These are phyloP conservation scores for Leccinum ochraceum DNA, from an alignment of 768 basidiomycete genomes.

Conservation along the genomic window DNA sequence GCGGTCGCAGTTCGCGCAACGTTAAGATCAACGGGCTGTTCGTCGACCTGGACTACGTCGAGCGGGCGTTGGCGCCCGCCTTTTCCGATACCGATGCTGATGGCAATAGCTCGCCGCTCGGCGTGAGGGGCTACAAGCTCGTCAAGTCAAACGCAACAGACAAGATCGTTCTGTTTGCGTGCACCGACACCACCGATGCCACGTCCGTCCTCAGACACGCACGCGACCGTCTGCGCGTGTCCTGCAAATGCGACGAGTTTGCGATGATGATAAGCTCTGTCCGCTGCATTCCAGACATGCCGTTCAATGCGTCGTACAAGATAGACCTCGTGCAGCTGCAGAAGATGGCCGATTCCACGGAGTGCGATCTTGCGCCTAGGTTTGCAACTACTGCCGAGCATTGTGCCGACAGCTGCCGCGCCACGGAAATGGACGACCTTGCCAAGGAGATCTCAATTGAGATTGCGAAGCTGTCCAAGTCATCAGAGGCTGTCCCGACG, in stretches of 20 bases:
- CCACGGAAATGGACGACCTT: constrained; percentile 16
- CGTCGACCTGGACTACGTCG: constrained; percentile 30
- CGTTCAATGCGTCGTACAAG: constrained; percentile 35
- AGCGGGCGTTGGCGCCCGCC: constrained; percentile 28
- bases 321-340: constrained; percentile 31
- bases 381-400: constrained; percentile 13
- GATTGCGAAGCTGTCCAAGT: constrained; percentile 33
- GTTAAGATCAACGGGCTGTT: constrained; percentile 34
- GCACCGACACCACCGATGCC: constrained; percentile 18
- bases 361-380: constrained; percentile 16
- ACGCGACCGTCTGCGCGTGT: constrained; percentile 22
- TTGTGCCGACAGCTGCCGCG: not conserved
- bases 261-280: constrained; percentile 27
- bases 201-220: constrained; percentile 24
- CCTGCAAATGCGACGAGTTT: constrained; percentile 18
- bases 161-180: constrained; percentile 30
- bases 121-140: constrained; percentile 28
- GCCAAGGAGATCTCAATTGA: constrained; percentile 37
- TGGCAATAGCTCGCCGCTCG: constrained; percentile 5
- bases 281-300: constrained; percentile 29
- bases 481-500: constrained; percentile 26
- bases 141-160: constrained; percentile 28
- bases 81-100: constrained; percentile 17
- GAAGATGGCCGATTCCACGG: constrained; percentile 20
- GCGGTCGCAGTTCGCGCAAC: constrained; percentile 31